phyloP scores from a whole-genome alignment of 495 filamentous ascomycete genomes.

The Xylaria grammica region DNA sequence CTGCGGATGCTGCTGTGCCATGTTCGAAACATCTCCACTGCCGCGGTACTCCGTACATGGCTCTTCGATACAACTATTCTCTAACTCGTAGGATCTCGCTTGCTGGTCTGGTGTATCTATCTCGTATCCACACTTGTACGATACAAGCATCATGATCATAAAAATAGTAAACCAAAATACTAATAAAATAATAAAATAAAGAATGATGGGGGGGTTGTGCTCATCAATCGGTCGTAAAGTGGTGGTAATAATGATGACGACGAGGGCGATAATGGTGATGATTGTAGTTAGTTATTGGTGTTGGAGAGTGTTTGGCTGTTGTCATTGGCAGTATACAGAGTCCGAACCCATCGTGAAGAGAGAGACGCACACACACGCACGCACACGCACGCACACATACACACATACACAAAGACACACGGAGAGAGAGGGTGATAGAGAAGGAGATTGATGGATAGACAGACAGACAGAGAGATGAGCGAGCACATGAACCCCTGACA shows the following conservation, averaged over 20 bases:
- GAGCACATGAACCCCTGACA: slow-evolving; percentile 16
- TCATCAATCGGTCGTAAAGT: not conserved
- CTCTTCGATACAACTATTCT: slow-evolving; percentile 1
- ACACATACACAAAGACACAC: too few species aligned
- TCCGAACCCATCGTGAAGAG: too few species aligned
- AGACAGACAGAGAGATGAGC: not conserved
- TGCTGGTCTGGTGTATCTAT: slow-evolving; percentile 16
- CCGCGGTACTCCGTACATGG: slow-evolving; percentile 18
- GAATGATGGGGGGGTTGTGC: not conserved
- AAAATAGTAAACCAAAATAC: too few species aligned
- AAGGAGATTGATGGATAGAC: not conserved
- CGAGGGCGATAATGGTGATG: not conserved
- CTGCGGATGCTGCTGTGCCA: slow-evolving; percentile 12
- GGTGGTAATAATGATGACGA: not conserved
- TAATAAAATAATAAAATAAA: too few species aligned
- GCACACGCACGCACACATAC: too few species aligned
- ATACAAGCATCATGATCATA: not conserved
- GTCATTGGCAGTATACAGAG: too few species aligned
- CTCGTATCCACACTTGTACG: slow-evolving; percentile 3
- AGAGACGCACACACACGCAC: too few species aligned
- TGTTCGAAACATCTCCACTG: slow-evolving; percentile 18
- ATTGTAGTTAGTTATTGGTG: too few species aligned
- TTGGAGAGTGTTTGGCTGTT: too few species aligned
- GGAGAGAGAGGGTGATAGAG: not conserved
- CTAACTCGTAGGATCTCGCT: slow-evolving; percentile 18